Conservation (phyloP, 192 early-diverging fungal genomes). For the Coemansia erecta region DNA sequence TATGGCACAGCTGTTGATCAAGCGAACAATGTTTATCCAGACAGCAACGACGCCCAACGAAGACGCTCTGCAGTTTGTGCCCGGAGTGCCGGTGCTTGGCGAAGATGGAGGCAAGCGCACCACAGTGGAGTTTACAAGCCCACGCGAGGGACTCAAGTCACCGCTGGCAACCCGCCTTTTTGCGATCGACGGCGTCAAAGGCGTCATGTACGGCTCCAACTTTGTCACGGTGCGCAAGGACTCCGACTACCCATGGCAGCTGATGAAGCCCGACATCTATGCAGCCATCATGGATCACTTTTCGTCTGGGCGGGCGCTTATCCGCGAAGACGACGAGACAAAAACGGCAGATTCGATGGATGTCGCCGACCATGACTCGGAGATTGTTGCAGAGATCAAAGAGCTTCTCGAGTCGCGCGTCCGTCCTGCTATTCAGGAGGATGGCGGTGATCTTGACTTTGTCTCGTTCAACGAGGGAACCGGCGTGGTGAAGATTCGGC, state of each 20-base stretch:
- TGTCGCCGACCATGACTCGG: conserved; percentile 76
- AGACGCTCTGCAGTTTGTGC: conserved; percentile 96
- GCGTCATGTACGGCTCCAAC: conserved; percentile 89
- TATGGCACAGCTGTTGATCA: too few species aligned
- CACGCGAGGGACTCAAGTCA: conserved; percentile 72
- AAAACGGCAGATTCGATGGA: conserved; percentile 14
- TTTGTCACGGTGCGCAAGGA: conserved; percentile 96
- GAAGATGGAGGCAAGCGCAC: conserved; percentile 53
- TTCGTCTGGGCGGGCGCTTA: conserved; percentile 78
- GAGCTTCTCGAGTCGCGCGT: conserved; percentile 95
- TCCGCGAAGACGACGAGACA: conserved; percentile 54
- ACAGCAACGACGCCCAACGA: conserved; percentile 91
- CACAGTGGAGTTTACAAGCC: conserved; percentile 78
- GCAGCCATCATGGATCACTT: conserved; percentile 94
- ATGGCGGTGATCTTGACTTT: conserved; percentile 98
- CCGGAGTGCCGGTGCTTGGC: conserved; percentile 79
- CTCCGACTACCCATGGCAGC: conserved; percentile 84
- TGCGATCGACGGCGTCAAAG: conserved; percentile 86
- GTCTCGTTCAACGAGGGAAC: conserved; percentile 75
- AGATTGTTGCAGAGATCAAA: conserved; percentile 97
- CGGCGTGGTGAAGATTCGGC: conserved; percentile 85
- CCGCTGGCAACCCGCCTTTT: conserved; percentile 91
- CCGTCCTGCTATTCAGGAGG: conserved; percentile 95
- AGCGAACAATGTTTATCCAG: conserved; percentile 77
- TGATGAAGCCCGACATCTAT: conserved; percentile 98